Percentiles rank a stretch among this genome's conserved stretches.
Conservation (phyloP, 2,329 filamentous ascomycete species). For the Fusarium palustre region DNA sequence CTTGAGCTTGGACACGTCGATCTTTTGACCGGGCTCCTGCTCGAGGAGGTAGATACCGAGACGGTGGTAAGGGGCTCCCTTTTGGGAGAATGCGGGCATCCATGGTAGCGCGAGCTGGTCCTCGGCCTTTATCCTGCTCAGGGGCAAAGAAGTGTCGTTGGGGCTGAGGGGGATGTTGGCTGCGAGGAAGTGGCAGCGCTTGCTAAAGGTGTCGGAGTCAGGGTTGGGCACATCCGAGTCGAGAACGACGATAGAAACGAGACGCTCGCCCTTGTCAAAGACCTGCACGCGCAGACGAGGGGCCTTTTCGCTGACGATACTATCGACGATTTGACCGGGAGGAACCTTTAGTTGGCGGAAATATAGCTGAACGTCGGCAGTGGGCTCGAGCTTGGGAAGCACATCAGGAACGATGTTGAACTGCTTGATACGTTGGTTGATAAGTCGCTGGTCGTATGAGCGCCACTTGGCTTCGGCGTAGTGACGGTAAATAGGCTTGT, state of each 20-base stretch:
- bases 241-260: conserved; percentile 86
- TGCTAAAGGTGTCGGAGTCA: conserved; percentile 79
- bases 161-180: conserved; percentile 68
- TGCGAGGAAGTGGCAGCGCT: conserved; percentile 89
- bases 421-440: conserved; percentile 86
- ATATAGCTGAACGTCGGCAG: conserved; percentile 82
- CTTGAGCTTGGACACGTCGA: conserved; percentile 70
- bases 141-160: conserved; percentile 69
- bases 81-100: conserved; percentile 87
- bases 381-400: conserved; percentile 81
- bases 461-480: conserved; percentile 91
- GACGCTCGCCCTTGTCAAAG: conserved; percentile 83
- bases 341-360: conserved; percentile 78
- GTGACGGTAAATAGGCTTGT: conserved; percentile 93
- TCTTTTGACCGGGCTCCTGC: conserved; percentile 70
- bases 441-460: conserved; percentile 80
- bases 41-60: conserved; percentile 85
- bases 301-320: conserved; percentile 75
- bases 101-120: conserved; percentile 81
- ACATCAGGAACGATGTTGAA: conserved; percentile 91
- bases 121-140: conserved; percentile 69
- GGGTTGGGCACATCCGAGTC: conserved; percentile 91
- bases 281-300: conserved; percentile 85
- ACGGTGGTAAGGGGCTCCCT: conserved; percentile 91
- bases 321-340: conserved; percentile 83